Conservation (phyloP, 1,284 basidiomycete species). For the Ganoderma multipileum region DNA sequence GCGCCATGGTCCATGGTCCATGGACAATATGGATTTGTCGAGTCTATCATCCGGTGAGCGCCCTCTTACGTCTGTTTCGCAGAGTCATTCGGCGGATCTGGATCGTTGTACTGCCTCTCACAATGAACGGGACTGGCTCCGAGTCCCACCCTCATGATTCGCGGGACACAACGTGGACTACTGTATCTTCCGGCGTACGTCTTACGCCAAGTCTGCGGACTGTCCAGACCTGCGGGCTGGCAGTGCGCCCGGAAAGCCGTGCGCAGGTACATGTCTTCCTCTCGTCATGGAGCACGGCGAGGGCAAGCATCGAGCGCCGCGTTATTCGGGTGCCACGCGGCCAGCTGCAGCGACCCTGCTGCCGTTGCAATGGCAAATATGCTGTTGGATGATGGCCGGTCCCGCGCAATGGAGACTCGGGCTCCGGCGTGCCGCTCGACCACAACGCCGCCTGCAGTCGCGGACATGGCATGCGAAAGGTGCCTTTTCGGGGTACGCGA, state of each 20-base stretch:
- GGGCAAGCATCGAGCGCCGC: constrained; percentile 4
- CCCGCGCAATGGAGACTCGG: neutral
- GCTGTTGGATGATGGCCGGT: neutral
- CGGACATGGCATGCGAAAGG: neutral
- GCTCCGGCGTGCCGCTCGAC: neutral
- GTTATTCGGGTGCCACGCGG: constrained; percentile 1
- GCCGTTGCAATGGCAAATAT: neutral
- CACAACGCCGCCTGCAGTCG: constrained; percentile 1
- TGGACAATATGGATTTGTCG: neutral
- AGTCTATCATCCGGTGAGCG: constrained; percentile 3
- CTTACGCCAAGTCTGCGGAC: constrained; percentile 1
- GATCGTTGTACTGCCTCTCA: constrained; percentile 1
- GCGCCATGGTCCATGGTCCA: neutral
- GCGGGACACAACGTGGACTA: neutral
- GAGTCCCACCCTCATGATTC: neutral
- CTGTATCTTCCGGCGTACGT: neutral
- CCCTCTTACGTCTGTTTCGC: constrained; percentile 1
- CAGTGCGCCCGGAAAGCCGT: neutral
- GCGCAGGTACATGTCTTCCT: constrained; percentile 4
- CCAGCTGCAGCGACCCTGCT: neutral
- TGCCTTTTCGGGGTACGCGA: constrained; percentile 1
- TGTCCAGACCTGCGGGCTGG: neutral
- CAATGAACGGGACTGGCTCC: neutral
- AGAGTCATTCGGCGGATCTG: constrained; percentile 3
- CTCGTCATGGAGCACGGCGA: constrained; percentile 2